Evolutionary conservation across 192 early-diverging fungal species (phyloP).

Genomic region (Backusella australiensis): DNA sequence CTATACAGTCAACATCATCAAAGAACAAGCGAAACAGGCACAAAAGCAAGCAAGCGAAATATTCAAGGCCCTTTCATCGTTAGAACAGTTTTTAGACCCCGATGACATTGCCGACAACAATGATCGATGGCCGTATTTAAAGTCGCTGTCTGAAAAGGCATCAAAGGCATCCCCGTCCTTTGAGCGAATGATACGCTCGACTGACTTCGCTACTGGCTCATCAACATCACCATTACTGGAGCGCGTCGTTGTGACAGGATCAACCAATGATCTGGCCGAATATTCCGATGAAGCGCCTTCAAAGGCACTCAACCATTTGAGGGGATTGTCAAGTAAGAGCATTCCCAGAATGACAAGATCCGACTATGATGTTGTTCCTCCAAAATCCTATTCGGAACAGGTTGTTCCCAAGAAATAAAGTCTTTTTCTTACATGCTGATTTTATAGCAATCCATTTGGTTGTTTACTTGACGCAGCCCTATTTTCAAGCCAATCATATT

Average conservation of each 20-base stretch:
- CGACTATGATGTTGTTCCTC: not conserved
- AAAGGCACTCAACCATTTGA: not conserved
- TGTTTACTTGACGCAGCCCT: too few species aligned
- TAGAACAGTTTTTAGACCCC: constrained; percentile 3
- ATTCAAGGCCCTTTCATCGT: constrained; percentile 7
- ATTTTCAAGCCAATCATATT: not conserved
- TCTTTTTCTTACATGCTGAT: not conserved
- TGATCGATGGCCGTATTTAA: not conserved
- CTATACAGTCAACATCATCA: not conserved
- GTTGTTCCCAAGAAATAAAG: not conserved
- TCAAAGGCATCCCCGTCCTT: not conserved
- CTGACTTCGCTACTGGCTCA: not conserved
- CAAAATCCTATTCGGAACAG: not conserved
- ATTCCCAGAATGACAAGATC: not conserved
- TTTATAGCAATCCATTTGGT: not conserved
- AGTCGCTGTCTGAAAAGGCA: not conserved
- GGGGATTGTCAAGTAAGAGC: not conserved
- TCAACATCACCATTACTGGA: not conserved
- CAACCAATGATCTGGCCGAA: not conserved
- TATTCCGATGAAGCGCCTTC: not conserved
- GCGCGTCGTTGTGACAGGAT: not conserved
- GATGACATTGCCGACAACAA: not conserved
- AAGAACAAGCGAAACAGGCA: not conserved
- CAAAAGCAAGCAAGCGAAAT: not conserved
- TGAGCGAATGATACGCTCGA: not conserved